Evolutionary conservation across 768 basidiomycete genomes (phyloP), one percentile per base, ranked within the genome.

Genomic region (Boletus subparvulus): DNA sequence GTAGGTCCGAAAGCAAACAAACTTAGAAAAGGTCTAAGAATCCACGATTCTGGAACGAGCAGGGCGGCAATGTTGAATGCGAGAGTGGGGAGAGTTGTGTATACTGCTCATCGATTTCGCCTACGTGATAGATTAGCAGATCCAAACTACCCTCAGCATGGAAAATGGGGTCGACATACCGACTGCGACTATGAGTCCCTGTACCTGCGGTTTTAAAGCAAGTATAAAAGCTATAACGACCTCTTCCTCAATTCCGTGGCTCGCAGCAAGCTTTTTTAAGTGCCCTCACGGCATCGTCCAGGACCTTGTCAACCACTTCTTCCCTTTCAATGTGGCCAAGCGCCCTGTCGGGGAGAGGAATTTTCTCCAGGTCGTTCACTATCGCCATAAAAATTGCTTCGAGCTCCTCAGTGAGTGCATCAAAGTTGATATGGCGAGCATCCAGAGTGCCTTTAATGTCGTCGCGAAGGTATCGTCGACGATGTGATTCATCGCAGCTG

Each of bases 41-140:
- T 28, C 28, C 61, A 63, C 8, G n/a, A 19, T 33, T 62, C 37
- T 2, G 55, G 63, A 44, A 65, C 17, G 33, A 64, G 55, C 24
- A 64, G 3, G 19, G 3, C 17, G 2, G 21, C 24, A 9, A 64
- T 28, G 5, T 45, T 41, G 21, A 55, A 61, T 19, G 14, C 11
- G 11, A 65, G 17, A 16, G 21, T 8, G 6, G 55, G 37, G 5
- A 65, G 4, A 61, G 46, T 9, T 53, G 10, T 7, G 56, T 59
- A 24, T 61, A n/a, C 24, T 46, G 39, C 14, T 65, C 59, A 10
- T 53, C 55, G 51, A 65, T 65, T 6, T 55, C 59, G 0, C 56
- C 63, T 62, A 14, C 7, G 32, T 9, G 14, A 35, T 4, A 13
- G 0, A 32, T 52, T n/a, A 52, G 6, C 13, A 6, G 9, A 17